Evolutionary conservation across 129 eudicot genomes (phyloP), one percentile per base, ranked within the genome.

Genomic region (Flaveria brownii): DNA sequence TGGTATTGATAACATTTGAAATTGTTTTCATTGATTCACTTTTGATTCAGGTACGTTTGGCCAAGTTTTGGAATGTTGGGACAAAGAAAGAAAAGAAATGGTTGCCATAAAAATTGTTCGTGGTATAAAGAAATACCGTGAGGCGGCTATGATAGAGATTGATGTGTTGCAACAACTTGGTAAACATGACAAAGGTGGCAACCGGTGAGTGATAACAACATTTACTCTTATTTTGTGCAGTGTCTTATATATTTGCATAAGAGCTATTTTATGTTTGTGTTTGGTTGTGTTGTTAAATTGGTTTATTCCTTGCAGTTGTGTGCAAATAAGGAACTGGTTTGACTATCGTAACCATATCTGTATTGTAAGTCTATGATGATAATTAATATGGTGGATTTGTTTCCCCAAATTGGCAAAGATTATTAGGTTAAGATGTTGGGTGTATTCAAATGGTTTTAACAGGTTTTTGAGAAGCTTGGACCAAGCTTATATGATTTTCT

Each of bases 261-360:
- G 83, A 52, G 82, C 39, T 49, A 62, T 78, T 61, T 42, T 68
- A 68, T 68, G 77, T 26, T 26, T 78, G 64, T 71, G 64, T 64
- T 13, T 80, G 42, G 71, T 80, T 18, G 76, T 45, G 71, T 81
- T 79, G 93, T 92, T 92, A 80, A 89, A 82, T 82, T 76, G 83
- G 83, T 87, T 92, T 87, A 83, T 86, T 87, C 93, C 88, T 87
- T 92, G 97, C 97, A 92, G 97, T 85, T 92, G 97, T 89, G 97
- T 92, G 79, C 97, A 92, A 92, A 52, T 92, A 87, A 88, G 96
- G 97, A 92, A 92, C 96, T 92, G 97, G 97, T 92, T 92, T 92
- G 97, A 92, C 97, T 92, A 92, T 92, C 97, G 97, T 92, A 92
- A 92, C 92, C 97, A 92, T 92, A 92, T 92, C 88, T 92, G 97